These are phyloP conservation scores for Wickerhamiella parazyma DNA, from an alignment of 805 yeast genomes.

Conservation along the genomic window DNA sequence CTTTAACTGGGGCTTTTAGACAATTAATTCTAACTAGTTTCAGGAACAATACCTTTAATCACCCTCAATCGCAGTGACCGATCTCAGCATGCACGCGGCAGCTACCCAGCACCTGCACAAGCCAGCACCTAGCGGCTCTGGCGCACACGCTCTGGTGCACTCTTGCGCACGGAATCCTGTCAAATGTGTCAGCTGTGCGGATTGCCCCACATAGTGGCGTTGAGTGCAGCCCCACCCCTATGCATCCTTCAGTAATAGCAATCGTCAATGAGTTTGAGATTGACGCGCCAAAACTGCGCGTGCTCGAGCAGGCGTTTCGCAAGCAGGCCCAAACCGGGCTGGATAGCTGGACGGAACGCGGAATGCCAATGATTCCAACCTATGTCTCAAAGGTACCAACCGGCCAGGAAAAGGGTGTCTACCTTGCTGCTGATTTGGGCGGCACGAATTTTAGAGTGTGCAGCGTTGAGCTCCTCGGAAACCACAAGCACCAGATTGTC, in stretches of 20 bases:
- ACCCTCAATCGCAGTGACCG: no score
- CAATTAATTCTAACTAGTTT: no score
- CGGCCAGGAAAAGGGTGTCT: constrained; percentile 73
- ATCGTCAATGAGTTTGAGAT: constrained; percentile 13
- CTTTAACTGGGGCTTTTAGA: no score
- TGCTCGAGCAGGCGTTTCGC: constrained; percentile 14
- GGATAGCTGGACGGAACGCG: constrained; percentile 16
- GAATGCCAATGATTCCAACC: constrained; percentile 71
- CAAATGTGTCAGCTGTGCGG: no score
- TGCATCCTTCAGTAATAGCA: not conserved
- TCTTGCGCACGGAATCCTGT: no score
- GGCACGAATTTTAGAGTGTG: constrained; percentile 95
- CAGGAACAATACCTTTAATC: no score
- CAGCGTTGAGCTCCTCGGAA: constrained; percentile 50
- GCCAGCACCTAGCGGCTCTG: no score
- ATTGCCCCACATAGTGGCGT: not conserved
- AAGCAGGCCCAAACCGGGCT: constrained; percentile 25
- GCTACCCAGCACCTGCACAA: no score
- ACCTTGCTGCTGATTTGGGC: constrained; percentile 86
- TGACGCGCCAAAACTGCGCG: constrained; percentile 7
- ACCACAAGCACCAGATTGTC: constrained; percentile 58
- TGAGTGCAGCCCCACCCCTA: not conserved
- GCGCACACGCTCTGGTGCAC: no score
- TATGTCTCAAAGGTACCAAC: constrained; percentile 73
- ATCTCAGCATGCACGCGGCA: no score